These are phyloP conservation scores for Metarhizium guizhouense DNA, from an alignment of 2,329 filamentous ascomycete species.

Conservation along the genomic window DNA sequence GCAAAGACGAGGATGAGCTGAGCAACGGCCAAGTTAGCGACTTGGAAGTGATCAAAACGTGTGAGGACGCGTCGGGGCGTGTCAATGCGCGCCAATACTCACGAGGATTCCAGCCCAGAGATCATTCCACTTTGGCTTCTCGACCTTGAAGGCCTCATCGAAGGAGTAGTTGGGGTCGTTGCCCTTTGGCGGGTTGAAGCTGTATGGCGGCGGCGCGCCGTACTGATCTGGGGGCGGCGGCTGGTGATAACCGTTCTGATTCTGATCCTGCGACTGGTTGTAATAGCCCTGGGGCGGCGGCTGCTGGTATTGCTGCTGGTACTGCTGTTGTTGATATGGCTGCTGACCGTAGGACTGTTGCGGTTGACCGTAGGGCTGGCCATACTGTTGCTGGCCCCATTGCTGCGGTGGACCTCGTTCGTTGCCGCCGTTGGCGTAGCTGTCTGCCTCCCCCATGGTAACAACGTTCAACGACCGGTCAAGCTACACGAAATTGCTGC, in stretches of 20 bases:
- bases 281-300: constrained; percentile 10
- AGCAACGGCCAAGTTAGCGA: constrained; percentile 1
- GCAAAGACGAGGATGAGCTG: constrained; percentile 61
- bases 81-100: constrained; percentile 15
- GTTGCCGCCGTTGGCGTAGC: constrained; percentile 18
- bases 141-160: constrained; percentile 73
- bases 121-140: constrained; percentile 83
- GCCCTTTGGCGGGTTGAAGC: constrained; percentile 27
- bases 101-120: constrained; percentile 79
- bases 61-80: background rate
- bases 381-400: constrained; percentile 8
- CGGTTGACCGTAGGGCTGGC: constrained; percentile 10
- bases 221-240: constrained; percentile 15
- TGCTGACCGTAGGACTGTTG: constrained; percentile 7
- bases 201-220: constrained; percentile 21
- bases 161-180: constrained; percentile 50
- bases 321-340: constrained; percentile 1
- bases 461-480: background rate
- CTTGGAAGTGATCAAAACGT: background rate
- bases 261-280: constrained; percentile 12
- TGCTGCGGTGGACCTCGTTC: constrained; percentile 10
- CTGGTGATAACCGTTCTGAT: constrained; percentile 15
- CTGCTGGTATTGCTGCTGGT: constrained; percentile 5
- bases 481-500: background rate
- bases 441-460: constrained; percentile 27